A percentile compares a stretch with the other conserved stretches of the same genome.
Evolutionary conservation across 345 rosid genomes (phyloP).

Genomic region (Moringa oleifera): DNA sequence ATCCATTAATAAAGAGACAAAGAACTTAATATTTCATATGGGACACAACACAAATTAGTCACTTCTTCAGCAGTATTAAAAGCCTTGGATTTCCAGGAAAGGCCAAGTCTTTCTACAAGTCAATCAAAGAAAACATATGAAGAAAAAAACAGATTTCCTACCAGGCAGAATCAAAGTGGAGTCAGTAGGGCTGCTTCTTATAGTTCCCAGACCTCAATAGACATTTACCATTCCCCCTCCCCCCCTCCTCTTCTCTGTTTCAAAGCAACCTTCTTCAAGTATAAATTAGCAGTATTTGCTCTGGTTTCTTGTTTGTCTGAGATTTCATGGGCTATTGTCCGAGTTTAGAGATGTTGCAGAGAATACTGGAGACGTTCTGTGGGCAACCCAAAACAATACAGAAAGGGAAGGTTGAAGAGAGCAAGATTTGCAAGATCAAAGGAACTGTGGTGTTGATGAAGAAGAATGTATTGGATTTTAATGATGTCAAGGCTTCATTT

Average conservation of each 20-base stretch:
- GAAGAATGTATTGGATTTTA: constrained; percentile 63
- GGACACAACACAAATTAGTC: background rate
- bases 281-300: too few species aligned
- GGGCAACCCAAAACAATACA: constrained; percentile 17
- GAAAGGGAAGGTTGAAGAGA: constrained; percentile 19
- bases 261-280: constrained; percentile 8
- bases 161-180: too few species aligned
- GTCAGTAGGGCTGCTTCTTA: too few species aligned
- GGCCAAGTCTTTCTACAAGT: too few species aligned
- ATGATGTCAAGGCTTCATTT: constrained; percentile 55
- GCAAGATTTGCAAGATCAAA: constrained; percentile 29
- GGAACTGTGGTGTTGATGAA: constrained; percentile 67
- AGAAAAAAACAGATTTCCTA: too few species aligned
- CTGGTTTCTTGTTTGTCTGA: background rate
- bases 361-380: constrained; percentile 36
- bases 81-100: background rate
- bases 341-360: constrained; percentile 21
- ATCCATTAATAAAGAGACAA: constrained; percentile 16
- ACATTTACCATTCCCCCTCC: too few species aligned
- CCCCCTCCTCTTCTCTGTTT: too few species aligned
- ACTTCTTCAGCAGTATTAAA: background rate
- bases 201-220: too few species aligned
- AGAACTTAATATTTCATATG: constrained; percentile 1
- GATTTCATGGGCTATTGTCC: background rate
- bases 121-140: too few species aligned